phyloP scores from a whole-genome alignment of 2,329 filamentous ascomycete genomes.

The Xylariaceae sp. region DNA sequence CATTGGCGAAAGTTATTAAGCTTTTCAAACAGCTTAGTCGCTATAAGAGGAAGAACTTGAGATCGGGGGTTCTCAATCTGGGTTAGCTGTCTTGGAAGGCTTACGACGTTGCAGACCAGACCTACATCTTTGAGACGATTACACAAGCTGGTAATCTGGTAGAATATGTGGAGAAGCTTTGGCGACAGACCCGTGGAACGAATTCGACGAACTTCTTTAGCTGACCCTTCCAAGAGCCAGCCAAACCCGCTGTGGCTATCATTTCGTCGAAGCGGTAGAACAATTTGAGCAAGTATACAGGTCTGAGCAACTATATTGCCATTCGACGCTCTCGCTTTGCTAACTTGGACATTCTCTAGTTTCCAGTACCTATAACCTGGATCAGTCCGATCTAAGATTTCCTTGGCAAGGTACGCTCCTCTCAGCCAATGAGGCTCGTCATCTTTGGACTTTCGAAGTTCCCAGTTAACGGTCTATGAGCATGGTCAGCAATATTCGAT shows the following conservation, averaged over 20 bases:
- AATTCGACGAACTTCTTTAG: neutral
- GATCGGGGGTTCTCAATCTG: neutral
- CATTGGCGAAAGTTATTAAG: neutral
- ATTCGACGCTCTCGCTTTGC: neutral
- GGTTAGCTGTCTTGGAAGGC: neutral
- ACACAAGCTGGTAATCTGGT: neutral
- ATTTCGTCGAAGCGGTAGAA: neutral
- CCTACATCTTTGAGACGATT: neutral
- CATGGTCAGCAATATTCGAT: no score
- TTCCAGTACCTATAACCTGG: neutral
- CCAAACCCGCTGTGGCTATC: neutral
- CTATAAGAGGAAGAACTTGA: neutral
- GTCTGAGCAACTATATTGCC: neutral
- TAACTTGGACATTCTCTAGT: neutral
- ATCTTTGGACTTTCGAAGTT: neutral
- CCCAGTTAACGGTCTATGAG: neutral
- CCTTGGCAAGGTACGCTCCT: neutral
- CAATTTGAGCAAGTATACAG: neutral
- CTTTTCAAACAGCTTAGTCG: neutral
- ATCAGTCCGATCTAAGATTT: neutral
- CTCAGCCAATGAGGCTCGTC: neutral
- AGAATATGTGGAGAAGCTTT: neutral
- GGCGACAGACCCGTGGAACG: neutral
- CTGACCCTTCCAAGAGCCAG: neutral
- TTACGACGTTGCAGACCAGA: neutral